These are phyloP conservation scores for Trypanosoma conorhini DNA, from an alignment of 208 protist genomes.

Conservation along the genomic window DNA sequence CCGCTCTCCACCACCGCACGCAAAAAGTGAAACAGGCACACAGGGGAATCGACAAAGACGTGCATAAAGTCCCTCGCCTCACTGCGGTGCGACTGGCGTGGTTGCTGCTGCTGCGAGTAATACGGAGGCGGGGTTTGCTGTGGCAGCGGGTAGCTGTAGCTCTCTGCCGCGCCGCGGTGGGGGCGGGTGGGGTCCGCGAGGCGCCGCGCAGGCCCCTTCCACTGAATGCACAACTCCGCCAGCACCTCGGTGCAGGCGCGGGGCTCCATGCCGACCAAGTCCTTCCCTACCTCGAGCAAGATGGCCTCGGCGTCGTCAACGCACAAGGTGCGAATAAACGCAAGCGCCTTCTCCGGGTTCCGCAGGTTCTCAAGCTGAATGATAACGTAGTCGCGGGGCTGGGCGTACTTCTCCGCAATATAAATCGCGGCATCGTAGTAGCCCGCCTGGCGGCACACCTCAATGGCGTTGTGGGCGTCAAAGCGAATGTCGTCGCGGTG, in stretches of 20 bases:
- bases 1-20: constrained; percentile 80
- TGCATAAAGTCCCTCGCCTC: constrained; percentile 78
- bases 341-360: constrained; percentile 57
- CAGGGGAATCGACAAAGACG: constrained; percentile 88
- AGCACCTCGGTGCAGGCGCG: constrained; percentile 57
- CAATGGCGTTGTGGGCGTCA: constrained; percentile 95
- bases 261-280: constrained; percentile 46
- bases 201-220: constrained; percentile 48
- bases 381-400: constrained; percentile 85
- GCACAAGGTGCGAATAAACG: constrained; percentile 69
- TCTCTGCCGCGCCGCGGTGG: neutral
- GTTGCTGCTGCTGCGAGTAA: constrained; percentile 1
- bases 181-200: constrained; percentile 6
- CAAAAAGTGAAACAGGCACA: constrained; percentile 92
- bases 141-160: neutral
- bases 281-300: constrained; percentile 88
- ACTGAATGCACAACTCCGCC: constrained; percentile 73
- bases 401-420: constrained; percentile 77
- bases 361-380: constrained; percentile 89
- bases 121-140: neutral
- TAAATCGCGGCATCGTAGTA: constrained; percentile 91
- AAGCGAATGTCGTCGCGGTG: constrained; percentile 88
- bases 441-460: constrained; percentile 89
- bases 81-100: constrained; percentile 49
- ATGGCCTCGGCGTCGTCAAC: constrained; percentile 86